A percentile compares a stretch with the other conserved stretches of the same genome.
Conservation (phyloP, 192 early-diverging fungal genomes). For the Coemansia sp. region DNA sequence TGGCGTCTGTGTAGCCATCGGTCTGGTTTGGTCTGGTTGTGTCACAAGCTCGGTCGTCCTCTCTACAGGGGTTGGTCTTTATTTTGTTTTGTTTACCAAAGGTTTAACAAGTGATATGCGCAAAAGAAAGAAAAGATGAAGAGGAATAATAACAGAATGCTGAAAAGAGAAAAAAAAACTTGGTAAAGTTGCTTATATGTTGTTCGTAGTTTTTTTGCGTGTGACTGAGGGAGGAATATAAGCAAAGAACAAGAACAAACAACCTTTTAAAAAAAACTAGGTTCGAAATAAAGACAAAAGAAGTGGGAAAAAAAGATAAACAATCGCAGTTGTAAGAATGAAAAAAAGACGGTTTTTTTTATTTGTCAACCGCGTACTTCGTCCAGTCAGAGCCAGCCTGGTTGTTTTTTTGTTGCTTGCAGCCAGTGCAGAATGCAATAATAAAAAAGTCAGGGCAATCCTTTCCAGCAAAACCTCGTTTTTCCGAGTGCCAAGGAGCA, state of each 20-base stretch:
- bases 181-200: too few relatives aligned
- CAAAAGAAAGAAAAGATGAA: neutral
- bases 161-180: neutral
- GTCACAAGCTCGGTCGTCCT: neutral
- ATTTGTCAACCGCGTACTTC: neutral
- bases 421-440: neutral
- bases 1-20: slow-evolving; percentile 5
- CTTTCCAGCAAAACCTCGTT: too few relatives aligned
- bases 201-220: too few relatives aligned
- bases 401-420: slow-evolving; percentile 1
- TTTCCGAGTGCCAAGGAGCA: too few relatives aligned
- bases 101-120: neutral
- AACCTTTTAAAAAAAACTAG: neutral
- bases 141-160: neutral
- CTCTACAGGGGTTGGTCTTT: neutral
- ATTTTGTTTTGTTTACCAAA: neutral
- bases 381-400: neutral
- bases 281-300: neutral
- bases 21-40: neutral
- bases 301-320: neutral
- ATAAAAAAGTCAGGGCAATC: neutral
- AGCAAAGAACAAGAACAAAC: neutral
- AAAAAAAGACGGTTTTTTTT: slow-evolving; percentile 1
- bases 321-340: neutral
- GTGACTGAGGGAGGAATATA: neutral